Base-by-base conservation (phyloP, 1,139 yeast genomes). In the Arxiozyma slooffiae region DNA sequence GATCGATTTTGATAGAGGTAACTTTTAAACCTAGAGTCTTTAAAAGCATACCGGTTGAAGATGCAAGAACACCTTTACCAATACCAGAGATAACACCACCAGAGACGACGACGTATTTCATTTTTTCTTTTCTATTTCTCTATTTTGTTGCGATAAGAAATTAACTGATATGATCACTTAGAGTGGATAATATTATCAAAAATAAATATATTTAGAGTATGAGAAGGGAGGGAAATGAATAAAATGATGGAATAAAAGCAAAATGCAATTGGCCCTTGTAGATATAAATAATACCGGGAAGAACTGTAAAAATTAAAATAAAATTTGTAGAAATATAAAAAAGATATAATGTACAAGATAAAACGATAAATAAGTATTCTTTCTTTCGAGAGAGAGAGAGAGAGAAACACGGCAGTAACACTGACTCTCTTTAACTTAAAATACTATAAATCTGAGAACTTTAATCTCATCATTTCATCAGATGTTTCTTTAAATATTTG, bases 21-120 rank as follows among this genome's bases (percentile, higher is more conserved):
- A 90, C 98, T 68, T 95, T 82, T 63, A 85, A 78, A 50, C 99
- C 99, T 57, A 88, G 73, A 50, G 98, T 90, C 72, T 94, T 94
- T 71, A 94, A 79, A 60, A 92, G 72, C 71, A 94, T 81, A 53
- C 99, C 99, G 30, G 98, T 92, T 53, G 97, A 88, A 40, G 97
- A 89, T 53, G 99, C 74, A 55, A 90, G 77, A 58, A 90, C 97
- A 68, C 97, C 99, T 71, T 92, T 92, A 69, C 99, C 99, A 67
- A 92, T 92, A 73, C 99, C 98, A 61, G 96, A 87, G 62, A 92
- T 92, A 62, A 92, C 98, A 79, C 85, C 98, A 70, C 98, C 98
- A 55, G 97, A 90, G 48, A 92, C 98, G 64, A 92, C 95, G 65
- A 92, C 97, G 96, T 89, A 92, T 73, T 92, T 92, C 98, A 92